Conservation (phyloP, 768 basidiomycete genomes). For the Suillus clintonianus region DNA sequence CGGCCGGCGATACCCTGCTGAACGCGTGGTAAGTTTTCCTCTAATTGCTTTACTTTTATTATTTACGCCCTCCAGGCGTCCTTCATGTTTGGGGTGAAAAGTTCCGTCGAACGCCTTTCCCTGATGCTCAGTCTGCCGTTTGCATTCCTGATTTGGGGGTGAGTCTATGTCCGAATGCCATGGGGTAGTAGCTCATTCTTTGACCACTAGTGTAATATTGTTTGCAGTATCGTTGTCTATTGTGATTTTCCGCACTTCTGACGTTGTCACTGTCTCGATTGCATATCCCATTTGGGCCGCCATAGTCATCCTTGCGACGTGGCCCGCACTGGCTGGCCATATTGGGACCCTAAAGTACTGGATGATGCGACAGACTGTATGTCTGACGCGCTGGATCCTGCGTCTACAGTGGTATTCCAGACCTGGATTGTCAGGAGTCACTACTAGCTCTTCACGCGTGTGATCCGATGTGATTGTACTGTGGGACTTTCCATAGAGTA, state of each 20-base stretch:
- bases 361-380: no score
- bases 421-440: no score
- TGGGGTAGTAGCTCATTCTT: not conserved
- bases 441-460: no score
- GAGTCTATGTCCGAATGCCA: constrained; percentile 17
- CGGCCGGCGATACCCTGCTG: constrained; percentile 11
- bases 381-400: no score
- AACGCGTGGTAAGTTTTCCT: constrained; percentile 32
- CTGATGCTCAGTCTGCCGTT: constrained; percentile 51
- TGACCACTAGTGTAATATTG: not conserved
- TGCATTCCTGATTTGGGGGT: constrained; percentile 55
- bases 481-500: no score
- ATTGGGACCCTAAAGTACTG: no score
- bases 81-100: constrained; percentile 11
- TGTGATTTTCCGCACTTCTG: not conserved
- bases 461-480: no score
- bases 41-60: not conserved
- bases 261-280: not conserved
- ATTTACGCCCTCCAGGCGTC: not conserved
- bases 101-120: constrained; percentile 44
- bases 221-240: not conserved
- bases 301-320: no score
- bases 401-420: no score
- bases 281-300: no score
- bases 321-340: no score